A percentile compares a stretch with the other conserved stretches of the same genome.
These are phyloP conservation scores for Candida bentonensis DNA, from an alignment of 805 yeast species.

Conservation along the genomic window DNA sequence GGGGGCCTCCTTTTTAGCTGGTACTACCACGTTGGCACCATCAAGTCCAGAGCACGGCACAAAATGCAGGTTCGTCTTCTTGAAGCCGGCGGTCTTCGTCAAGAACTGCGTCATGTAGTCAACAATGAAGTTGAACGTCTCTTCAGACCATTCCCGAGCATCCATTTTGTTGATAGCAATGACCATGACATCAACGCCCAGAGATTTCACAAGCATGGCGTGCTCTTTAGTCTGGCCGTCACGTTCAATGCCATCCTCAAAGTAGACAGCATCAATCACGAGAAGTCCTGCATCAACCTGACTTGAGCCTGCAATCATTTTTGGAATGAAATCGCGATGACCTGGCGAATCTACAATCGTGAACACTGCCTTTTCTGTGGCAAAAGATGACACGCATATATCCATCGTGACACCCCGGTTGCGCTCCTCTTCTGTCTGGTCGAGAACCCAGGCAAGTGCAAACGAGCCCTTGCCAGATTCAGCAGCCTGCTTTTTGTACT, in stretches of 20 bases:
- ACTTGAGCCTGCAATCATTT: constrained; percentile 71
- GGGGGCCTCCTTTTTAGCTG: constrained; percentile 14
- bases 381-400: constrained; percentile 54
- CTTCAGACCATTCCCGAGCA: constrained; percentile 40
- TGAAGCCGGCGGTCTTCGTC: constrained; percentile 37
- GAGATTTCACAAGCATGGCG: constrained; percentile 47
- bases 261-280: constrained; percentile 52
- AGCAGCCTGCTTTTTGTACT: constrained; percentile 49
- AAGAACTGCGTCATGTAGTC: constrained; percentile 37
- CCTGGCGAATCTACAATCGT: constrained; percentile 80
- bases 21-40: constrained; percentile 49
- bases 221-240: constrained; percentile 76
- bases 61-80: constrained; percentile 27
- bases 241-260: constrained; percentile 51
- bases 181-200: constrained; percentile 49
- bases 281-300: constrained; percentile 66
- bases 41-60: constrained; percentile 58
- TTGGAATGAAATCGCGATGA: constrained; percentile 70
- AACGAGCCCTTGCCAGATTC: constrained; percentile 62
- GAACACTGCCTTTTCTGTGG: constrained; percentile 38
- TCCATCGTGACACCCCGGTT: constrained; percentile 67
- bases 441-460: constrained; percentile 78
- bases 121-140: constrained; percentile 37
- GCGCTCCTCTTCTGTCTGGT: constrained; percentile 67
- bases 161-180: constrained; percentile 65